phyloP scores from a whole-genome alignment of 495 filamentous ascomycete species.

The Sordaria brevicollis region DNA sequence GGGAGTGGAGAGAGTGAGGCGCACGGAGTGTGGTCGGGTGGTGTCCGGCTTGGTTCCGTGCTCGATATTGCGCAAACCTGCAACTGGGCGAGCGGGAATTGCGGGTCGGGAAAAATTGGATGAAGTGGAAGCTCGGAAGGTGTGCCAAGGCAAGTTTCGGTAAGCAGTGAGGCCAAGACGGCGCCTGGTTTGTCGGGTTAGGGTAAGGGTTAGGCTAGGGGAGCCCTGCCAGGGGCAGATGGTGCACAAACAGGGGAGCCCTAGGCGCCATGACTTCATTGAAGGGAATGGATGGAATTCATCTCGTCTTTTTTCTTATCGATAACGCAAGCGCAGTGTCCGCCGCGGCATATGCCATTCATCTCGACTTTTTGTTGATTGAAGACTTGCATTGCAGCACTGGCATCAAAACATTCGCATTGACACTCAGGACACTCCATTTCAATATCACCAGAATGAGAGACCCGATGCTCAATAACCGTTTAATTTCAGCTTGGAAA shows the following conservation, averaged over 20 bases:
- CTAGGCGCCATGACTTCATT: neutral
- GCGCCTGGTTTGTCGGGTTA: neutral
- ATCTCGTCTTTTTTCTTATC: neutral
- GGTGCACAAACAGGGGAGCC: neutral
- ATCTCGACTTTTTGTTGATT: neutral
- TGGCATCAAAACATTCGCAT: neutral
- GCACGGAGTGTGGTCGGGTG: neutral
- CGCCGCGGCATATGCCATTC: neutral
- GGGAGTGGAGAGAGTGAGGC: neutral
- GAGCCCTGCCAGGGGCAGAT: neutral
- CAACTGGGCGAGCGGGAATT: conserved; percentile 2
- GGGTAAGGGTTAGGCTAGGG: neutral
- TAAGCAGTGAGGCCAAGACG: neutral
- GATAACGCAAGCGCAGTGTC: neutral
- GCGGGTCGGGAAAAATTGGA: conserved; percentile 18
- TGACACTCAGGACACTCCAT: neutral
- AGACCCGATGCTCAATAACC: neutral
- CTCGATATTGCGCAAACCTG: conserved; percentile 20
- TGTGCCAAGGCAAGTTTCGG: conserved; percentile 20
- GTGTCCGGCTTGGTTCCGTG: neutral
- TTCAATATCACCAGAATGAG: neutral
- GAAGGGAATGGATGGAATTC: neutral
- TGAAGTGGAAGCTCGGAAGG: conserved; percentile 26
- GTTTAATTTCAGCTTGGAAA: neutral
- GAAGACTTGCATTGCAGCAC: neutral